Conservation (phyloP, 1,139 yeast genomes). For the Sugiyamaella neomexicana region DNA sequence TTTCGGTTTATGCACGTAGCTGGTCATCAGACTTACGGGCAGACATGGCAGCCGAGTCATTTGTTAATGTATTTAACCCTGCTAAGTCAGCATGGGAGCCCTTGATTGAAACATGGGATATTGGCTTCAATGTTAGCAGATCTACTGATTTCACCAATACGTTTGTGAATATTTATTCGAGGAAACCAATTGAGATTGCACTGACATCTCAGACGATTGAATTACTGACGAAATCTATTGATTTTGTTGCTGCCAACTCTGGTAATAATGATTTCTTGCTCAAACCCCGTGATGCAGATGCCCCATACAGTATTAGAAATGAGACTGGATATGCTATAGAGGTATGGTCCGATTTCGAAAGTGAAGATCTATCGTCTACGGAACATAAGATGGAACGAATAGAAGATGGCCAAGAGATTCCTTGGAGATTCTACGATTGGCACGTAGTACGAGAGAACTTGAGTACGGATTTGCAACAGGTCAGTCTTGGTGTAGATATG, state of each 20-base stretch:
- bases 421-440: slow-evolving; percentile 98
- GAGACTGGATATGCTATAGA: slow-evolving; percentile 81
- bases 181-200: slow-evolving; percentile 76
- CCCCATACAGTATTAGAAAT: slow-evolving; percentile 78
- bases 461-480: slow-evolving; percentile 61
- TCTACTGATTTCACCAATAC: slow-evolving; percentile 45
- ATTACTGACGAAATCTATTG: slow-evolving; percentile 47
- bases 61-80: slow-evolving; percentile 81
- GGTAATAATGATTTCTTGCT: slow-evolving; percentile 51
- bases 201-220: slow-evolving; percentile 69
- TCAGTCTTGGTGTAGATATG: slow-evolving; percentile 61
- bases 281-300: slow-evolving; percentile 73
- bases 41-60: slow-evolving; percentile 66
- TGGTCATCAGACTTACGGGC: slow-evolving; percentile 83
- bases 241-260: slow-evolving; percentile 69
- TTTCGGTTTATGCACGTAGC: slow-evolving; percentile 68
- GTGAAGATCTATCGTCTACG: slow-evolving; percentile 18
- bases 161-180: slow-evolving; percentile 66
- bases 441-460: slow-evolving; percentile 76
- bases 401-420: slow-evolving; percentile 52
- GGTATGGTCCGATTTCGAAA: slow-evolving; percentile 64
- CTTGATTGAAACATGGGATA: slow-evolving; percentile 81
- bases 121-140: slow-evolving; percentile 68
- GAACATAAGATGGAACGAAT: slow-evolving; percentile 35
- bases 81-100: slow-evolving; percentile 98